Percentiles rank a stretch among this genome's conserved stretches.
Evolutionary conservation across 2,329 filamentous ascomycete genomes (phyloP).

Genomic region (Aspergillus tanneri): DNA sequence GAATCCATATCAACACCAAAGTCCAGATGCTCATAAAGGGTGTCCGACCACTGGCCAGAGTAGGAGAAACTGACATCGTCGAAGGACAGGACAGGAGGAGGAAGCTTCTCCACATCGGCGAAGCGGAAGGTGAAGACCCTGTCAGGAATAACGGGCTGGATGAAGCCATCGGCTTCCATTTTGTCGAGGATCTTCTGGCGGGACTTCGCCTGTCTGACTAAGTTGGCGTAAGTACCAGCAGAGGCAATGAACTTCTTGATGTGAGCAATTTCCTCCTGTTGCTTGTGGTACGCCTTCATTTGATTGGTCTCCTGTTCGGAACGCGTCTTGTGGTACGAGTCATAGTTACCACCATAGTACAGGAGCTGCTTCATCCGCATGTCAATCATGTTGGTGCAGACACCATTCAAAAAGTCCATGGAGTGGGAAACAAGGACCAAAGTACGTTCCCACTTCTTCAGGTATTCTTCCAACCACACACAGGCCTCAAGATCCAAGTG

Average conservation of each 20-base stretch:
- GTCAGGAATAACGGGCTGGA: slow-evolving; percentile 82
- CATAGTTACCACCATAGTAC: slow-evolving; percentile 99
- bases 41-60: slow-evolving; percentile 83
- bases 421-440: slow-evolving; percentile 96
- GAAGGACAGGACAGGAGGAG: slow-evolving; percentile 91
- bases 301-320: slow-evolving; percentile 95
- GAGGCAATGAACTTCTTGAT: slow-evolving; percentile 99
- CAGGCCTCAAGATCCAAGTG: slow-evolving; percentile 99
- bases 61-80: slow-evolving; percentile 98
- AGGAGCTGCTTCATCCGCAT: slow-evolving; percentile 86
- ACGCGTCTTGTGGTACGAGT: slow-evolving; percentile 93
- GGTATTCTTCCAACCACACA: slow-evolving; percentile 98
- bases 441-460: slow-evolving; percentile 99
- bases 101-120: slow-evolving; percentile 98
- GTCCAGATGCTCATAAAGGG: slow-evolving; percentile 93
- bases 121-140: slow-evolving; percentile 96
- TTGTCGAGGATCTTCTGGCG: slow-evolving; percentile 99
- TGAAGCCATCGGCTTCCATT: slow-evolving; percentile 99
- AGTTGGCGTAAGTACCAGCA: slow-evolving; percentile 98
- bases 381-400: slow-evolving; percentile 97
- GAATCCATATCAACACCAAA: slow-evolving; percentile 99
- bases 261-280: slow-evolving; percentile 97
- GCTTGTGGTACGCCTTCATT: slow-evolving; percentile 98
- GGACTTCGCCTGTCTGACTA: slow-evolving; percentile 98
- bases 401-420: slow-evolving; percentile 98